Evolutionary conservation across 441 rosid species (phyloP).

Genomic region (Francoa sonchifolia): DNA sequence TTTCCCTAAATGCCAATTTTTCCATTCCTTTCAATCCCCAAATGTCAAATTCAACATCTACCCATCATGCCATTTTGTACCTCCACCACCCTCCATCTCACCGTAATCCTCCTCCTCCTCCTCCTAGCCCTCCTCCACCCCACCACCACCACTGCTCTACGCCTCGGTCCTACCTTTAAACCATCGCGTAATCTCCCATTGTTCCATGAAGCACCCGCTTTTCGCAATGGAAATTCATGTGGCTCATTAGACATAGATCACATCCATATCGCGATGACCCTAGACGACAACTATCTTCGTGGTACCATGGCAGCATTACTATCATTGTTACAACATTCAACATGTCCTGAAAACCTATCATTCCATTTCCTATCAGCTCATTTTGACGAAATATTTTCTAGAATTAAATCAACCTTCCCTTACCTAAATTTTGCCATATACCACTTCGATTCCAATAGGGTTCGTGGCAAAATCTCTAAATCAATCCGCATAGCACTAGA

Average conservation of each 20-base stretch:
- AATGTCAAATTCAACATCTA: too few relatives aligned
- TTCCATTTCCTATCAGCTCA: conserved; percentile 57
- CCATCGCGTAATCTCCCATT: conserved; percentile 27
- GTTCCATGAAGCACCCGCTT: conserved; percentile 57
- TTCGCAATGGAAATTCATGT: conserved; percentile 42
- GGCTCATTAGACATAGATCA: conserved; percentile 13
- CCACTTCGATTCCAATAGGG: conserved; percentile 33
- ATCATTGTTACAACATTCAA: conserved; percentile 52
- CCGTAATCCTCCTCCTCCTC: conserved; percentile 46
- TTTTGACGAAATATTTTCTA: conserved; percentile 30
- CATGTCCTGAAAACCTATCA: conserved; percentile 56
- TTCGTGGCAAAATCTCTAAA: conserved; percentile 36
- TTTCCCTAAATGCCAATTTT: too few relatives aligned
- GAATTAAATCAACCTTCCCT: conserved; percentile 54
- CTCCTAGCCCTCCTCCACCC: conserved; percentile 29
- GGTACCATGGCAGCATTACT: conserved; percentile 81
- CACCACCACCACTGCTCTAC: conserved; percentile 11
- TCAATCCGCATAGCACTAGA: conserved; percentile 41
- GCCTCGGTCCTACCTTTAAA: conserved; percentile 19
- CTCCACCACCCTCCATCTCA: too few relatives aligned
- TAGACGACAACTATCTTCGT: conserved; percentile 61
- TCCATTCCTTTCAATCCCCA: too few relatives aligned
- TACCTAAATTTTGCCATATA: conserved; percentile 43
- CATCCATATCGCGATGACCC: conserved; percentile 64
- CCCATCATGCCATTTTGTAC: too few relatives aligned